Conservation (phyloP, 805 yeast genomes). For the Nakazawaea ernobii region DNA sequence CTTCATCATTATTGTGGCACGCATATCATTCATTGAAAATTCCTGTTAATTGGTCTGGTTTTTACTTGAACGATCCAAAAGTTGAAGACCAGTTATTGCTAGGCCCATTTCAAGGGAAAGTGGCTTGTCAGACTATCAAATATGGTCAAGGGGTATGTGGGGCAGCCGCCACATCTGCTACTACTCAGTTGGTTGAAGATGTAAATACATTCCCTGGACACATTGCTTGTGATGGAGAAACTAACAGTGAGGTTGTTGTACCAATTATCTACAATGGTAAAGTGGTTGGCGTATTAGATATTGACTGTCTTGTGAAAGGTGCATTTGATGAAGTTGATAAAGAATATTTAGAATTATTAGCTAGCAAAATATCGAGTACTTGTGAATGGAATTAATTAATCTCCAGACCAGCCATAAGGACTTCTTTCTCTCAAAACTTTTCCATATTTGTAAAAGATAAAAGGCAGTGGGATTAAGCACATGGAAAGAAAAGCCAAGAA, state of each 20-base stretch:
- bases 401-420: conserved; percentile 37
- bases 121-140: conserved; percentile 82
- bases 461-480: conserved; percentile 49
- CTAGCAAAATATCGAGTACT: conserved; percentile 40
- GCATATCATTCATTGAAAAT: conserved; percentile 59
- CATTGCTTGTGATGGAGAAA: conserved; percentile 95
- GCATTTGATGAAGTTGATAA: conserved; percentile 70
- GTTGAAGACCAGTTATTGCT: conserved; percentile 46
- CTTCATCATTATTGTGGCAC: conserved; percentile 84
- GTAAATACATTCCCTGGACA: conserved; percentile 84
- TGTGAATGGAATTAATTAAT: conserved; percentile 41
- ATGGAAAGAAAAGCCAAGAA: conserved; percentile 45
- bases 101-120: conserved; percentile 96
- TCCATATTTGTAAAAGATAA: conserved; percentile 45
- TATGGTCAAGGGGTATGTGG: conserved; percentile 93
- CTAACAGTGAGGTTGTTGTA: conserved; percentile 88
- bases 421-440: conserved; percentile 36
- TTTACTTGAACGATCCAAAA: conserved; percentile 53
- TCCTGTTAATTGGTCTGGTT: conserved; percentile 89
- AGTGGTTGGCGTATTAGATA: conserved; percentile 72
- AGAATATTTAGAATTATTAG: conserved; percentile 54
- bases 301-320: conserved; percentile 61
- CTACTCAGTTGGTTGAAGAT: conserved; percentile 72
- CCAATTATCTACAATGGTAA: conserved; percentile 50
- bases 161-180: conserved; percentile 52